A percentile compares a stretch with the other conserved stretches of the same genome.
Evolutionary conservation across 2,329 filamentous ascomycete species (phyloP).

Genomic region (Aureobasidium uvarum): DNA sequence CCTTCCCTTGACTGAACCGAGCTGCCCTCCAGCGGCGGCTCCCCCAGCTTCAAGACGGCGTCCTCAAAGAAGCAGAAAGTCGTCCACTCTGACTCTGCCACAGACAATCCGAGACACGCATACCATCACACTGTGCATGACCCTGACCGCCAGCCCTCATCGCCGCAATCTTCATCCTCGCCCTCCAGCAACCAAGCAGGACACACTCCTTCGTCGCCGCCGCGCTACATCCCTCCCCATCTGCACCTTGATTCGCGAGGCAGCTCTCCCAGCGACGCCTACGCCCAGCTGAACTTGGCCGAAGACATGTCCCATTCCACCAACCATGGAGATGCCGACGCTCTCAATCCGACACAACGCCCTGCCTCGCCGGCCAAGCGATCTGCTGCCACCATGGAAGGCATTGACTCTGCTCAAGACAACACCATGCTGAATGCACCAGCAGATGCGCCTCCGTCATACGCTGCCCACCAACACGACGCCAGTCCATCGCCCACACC

Average conservation of each 20-base stretch:
- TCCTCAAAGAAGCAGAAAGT: slow-evolving; percentile 49
- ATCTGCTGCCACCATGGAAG: slow-evolving; percentile 56
- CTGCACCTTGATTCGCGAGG: slow-evolving; percentile 41
- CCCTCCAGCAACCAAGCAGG: slow-evolving; percentile 25
- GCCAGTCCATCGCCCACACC: slow-evolving; percentile 36
- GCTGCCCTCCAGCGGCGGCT: slow-evolving; percentile 30
- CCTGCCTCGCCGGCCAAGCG: slow-evolving; percentile 57
- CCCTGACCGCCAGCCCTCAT: slow-evolving; percentile 28
- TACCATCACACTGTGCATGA: slow-evolving; percentile 29
- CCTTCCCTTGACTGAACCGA: background rate
- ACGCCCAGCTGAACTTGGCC: slow-evolving; percentile 51
- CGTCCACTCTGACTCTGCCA: slow-evolving; percentile 38
- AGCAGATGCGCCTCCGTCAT: slow-evolving; percentile 29
- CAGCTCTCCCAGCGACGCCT: slow-evolving; percentile 52
- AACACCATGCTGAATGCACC: background rate
- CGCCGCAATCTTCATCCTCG: slow-evolving; percentile 32
- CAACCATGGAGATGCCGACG: slow-evolving; percentile 30
- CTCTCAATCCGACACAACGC: slow-evolving; percentile 32
- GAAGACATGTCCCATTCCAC: slow-evolving; percentile 46
- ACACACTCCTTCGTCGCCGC: slow-evolving; percentile 35
- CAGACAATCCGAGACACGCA: slow-evolving; percentile 30
- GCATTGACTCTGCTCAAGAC: slow-evolving; percentile 32
- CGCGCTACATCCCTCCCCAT: slow-evolving; percentile 56
- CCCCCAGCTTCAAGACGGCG: slow-evolving; percentile 30
- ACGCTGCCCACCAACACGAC: slow-evolving; percentile 33